Percentiles rank a stretch among this genome's conserved stretches.
phyloP scores from a whole-genome alignment of 129 eudicot species.

The Heracleum sosnowskyi region DNA sequence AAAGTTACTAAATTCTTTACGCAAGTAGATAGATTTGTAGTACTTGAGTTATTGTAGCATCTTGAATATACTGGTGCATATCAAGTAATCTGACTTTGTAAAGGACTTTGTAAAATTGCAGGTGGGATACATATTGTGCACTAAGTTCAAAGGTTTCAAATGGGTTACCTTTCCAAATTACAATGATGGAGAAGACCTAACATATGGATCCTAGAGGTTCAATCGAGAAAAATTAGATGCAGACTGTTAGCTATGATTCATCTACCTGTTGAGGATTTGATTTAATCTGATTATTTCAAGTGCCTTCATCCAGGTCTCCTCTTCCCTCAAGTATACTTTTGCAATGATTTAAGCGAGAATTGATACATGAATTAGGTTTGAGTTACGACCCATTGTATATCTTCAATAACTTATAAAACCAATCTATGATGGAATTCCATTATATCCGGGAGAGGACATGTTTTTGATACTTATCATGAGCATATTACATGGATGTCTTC shows the following conservation, averaged over 20 bases:
- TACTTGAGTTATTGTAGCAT: not conserved
- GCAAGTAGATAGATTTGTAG: not conserved
- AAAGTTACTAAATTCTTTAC: not conserved
- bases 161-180: conserved; percentile 81
- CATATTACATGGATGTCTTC: not conserved
- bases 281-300: not conserved
- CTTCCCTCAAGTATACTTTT: conserved; percentile 2
- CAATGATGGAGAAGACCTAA: conserved; percentile 45
- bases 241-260: conserved; percentile 9
- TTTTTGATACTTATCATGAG: not conserved
- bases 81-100: not conserved
- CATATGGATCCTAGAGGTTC: conserved; percentile 13
- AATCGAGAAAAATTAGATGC: not conserved
- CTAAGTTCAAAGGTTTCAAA: conserved; percentile 81
- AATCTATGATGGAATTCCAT: not conserved
- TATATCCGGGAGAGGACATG: not conserved
- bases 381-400: not conserved
- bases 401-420: not conserved
- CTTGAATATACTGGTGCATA: not conserved
- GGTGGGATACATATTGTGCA: conserved; percentile 70
- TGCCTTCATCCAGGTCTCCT: conserved; percentile 1
- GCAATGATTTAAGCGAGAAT: not conserved
- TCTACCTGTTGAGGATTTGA: not conserved
- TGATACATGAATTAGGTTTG: not conserved
- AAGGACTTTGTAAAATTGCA: conserved; percentile 12